Evolutionary conservation across 768 basidiomycete genomes (phyloP).

Genomic region (Agaricus subrufescens): DNA sequence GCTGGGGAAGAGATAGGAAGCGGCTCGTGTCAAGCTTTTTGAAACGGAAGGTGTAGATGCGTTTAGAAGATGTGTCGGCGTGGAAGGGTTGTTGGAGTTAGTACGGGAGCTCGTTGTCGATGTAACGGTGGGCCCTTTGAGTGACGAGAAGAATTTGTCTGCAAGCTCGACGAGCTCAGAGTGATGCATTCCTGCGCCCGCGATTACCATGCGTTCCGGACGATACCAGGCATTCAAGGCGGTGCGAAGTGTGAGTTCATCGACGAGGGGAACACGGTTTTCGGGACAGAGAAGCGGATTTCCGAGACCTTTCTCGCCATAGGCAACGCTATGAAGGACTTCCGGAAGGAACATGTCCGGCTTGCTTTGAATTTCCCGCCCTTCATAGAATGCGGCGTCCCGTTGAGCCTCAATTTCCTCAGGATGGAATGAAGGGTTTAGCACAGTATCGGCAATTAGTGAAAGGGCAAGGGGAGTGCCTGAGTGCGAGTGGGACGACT

Average conservation of each 20-base stretch:
- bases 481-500: constrained; percentile 88
- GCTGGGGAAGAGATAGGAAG: constrained; percentile 66
- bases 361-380: constrained; percentile 81
- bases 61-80: constrained; percentile 57
- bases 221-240: constrained; percentile 81
- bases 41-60: constrained; percentile 48
- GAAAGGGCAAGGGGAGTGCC: constrained; percentile 79
- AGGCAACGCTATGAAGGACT: constrained; percentile 83
- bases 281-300: constrained; percentile 88
- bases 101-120: constrained; percentile 21
- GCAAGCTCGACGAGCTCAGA: constrained; percentile 82
- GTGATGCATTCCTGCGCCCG: constrained; percentile 90
- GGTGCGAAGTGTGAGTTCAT: constrained; percentile 52
- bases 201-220: constrained; percentile 93
- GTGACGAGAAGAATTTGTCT: constrained; percentile 77
- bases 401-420: constrained; percentile 83
- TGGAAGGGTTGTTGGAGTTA: constrained; percentile 24
- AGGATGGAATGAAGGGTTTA: constrained; percentile 66
- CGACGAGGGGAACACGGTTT: constrained; percentile 69
- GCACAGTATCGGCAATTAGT: constrained; percentile 87
- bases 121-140: constrained; percentile 35
- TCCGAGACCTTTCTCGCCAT: constrained; percentile 72
- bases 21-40: constrained; percentile 72
- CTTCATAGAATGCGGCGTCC: constrained; percentile 87
- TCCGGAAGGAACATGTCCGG: constrained; percentile 95